phyloP scores from a whole-genome alignment of 2,329 filamentous ascomycete genomes.

The Pseudogymnoascus destructans region DNA sequence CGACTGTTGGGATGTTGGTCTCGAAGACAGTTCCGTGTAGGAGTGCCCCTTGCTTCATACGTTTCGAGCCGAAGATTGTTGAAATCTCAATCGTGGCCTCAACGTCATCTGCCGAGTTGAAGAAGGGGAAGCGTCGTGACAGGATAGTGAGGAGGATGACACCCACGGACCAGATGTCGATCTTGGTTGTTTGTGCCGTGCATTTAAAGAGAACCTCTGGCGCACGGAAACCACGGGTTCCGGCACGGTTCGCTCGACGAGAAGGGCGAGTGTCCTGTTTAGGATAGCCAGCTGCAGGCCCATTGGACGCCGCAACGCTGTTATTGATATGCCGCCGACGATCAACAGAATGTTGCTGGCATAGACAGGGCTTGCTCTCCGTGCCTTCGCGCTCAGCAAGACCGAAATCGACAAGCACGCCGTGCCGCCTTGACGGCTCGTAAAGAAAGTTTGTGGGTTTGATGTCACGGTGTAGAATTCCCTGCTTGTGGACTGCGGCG shows the following conservation, averaged over 20 bases:
- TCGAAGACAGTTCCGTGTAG: constrained; percentile 88
- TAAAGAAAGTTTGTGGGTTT: constrained; percentile 98
- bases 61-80: constrained; percentile 76
- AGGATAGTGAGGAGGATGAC: constrained; percentile 96
- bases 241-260: constrained; percentile 82
- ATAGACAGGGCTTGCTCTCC: constrained; percentile 71
- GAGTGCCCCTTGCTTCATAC: constrained; percentile 71
- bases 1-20: constrained; percentile 83
- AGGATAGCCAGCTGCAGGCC: constrained; percentile 57
- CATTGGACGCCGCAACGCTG: constrained; percentile 43
- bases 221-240: constrained; percentile 88
- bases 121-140: constrained; percentile 88
- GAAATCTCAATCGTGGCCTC: constrained; percentile 96
- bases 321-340: constrained; percentile 47
- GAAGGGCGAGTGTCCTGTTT: constrained; percentile 82
- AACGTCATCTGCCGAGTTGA: constrained; percentile 96
- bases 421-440: constrained; percentile 63
- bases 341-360: constrained; percentile 49
- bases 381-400: constrained; percentile 73
- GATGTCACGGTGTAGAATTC: constrained; percentile 88
- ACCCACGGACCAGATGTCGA: constrained; percentile 93
- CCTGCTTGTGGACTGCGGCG: constrained; percentile 65
- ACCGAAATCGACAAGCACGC: constrained; percentile 98
- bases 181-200: constrained; percentile 82
- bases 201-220: constrained; percentile 97